Base-by-base conservation (phyloP, 2,329 filamentous ascomycete species). In the Canariomyces notabilis region DNA sequence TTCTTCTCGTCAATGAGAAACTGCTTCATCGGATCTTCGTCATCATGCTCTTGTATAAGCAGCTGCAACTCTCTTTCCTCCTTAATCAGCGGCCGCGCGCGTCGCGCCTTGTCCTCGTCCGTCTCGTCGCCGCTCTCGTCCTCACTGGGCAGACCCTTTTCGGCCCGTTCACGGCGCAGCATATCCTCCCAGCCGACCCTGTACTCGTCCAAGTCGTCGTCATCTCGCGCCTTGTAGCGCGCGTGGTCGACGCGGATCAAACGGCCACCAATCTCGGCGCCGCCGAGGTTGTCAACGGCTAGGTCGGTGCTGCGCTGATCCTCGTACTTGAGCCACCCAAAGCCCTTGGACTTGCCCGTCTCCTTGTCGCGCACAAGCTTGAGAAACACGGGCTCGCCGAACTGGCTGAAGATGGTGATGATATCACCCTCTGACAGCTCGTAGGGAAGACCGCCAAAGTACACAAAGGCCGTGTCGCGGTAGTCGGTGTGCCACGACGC, bases 401-500 rank as follows among this genome's bases (percentile, higher is more conserved):
- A 98, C 66, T 98, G 93, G 6, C 89, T 95, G 73, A 97, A 98
- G 50, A 98, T 94, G 9, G 90, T 90, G 56, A 97, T 81, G 52
- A 98, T 78, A 67, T 98, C 93, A 67, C 94, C 94, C 71, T 98
- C 93, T 39, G 89, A 89, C 33, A 98, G 77, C 61, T 95, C 88
- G 68, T 87, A 95, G 3, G 90, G 89, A 11, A 98, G 77, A 21
- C 91, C 91, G 61, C 94, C 94, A 57, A 98, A 90, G 74, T 96
- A 95, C 64, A 98, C 74, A 67, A 91, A 98, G 49, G 93, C 94
- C 2, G 93, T 97, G 71, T 67, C 93, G 69, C 89, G 87, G 70
- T 97, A 98, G 72, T 98, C 94, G 65, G 85, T 84, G 65, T 97
- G 91, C 91, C 91, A 97, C 47, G 91, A 96, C 53, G 85, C 91